Evolutionary conservation across 768 basidiomycete genomes (phyloP), one percentile per base, ranked within the genome.

Genomic region (Panus rudis): DNA sequence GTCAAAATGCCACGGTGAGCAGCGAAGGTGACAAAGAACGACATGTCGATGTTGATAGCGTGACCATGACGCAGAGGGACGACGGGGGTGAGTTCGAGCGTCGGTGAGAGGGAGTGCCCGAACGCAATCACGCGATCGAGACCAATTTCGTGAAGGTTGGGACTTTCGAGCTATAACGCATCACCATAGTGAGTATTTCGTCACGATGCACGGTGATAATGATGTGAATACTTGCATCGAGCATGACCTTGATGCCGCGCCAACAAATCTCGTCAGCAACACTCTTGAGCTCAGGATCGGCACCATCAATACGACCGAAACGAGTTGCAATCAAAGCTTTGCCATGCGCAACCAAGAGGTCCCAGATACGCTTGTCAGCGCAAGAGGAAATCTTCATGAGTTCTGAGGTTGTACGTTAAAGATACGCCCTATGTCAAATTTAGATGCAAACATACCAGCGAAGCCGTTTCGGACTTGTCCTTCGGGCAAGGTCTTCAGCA

Each of bases 321-420:
- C 45, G 49, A 2, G 45, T 50, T 22, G 42, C 30, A 28, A 50
- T 43, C 21, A 50, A 35, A 1, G 45, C 41, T 33, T 46, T 42
- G 13, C 49, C 49, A 27, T 50, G 41, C 33, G 37, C 17, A 22
- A 50, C 49, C 19, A 50, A 46, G 8, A 50, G 41, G 4, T 50
- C 49, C 49, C 49, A 50, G 32, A 31, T 50, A 27, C 49, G 41
- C 42, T 50, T 50, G 41, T 50, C 45, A n/a, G 45, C 49, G 34
- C 49, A 50, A n/a, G 49, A 50, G 4, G 49, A 50, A 17, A 50
- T 50, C 41, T 50, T 50, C 49, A 50, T 50, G 31, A 50, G 24
- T 37, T 50, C 49, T 50, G 20, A 26, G 6, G 16, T n/a, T n/a
- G 28, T 10, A 30, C 28, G 28, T 10, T 10, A 10, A 30, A 30